phyloP scores from a whole-genome alignment of 805 yeast genomes.

The Clavispora phyllophila region DNA sequence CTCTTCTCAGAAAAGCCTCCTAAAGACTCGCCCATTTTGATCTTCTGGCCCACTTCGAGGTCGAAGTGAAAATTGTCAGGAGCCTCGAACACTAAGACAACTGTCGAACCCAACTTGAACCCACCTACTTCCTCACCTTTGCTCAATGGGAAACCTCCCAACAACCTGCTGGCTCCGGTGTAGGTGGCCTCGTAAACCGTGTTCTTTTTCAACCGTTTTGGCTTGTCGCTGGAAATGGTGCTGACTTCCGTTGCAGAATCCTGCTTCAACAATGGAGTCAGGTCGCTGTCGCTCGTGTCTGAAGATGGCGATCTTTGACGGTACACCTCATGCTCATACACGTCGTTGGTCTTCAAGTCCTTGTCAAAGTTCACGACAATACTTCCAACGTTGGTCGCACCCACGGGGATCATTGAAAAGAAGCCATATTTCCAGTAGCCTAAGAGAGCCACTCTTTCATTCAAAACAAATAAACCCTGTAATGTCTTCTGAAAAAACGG shows the following conservation, averaged over 20 bases:
- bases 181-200: constrained; percentile 95
- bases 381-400: constrained; percentile 98
- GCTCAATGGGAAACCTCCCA: constrained; percentile 82
- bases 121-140: constrained; percentile 98
- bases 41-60: constrained; percentile 66
- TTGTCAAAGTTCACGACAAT: constrained; percentile 88
- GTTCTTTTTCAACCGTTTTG: constrained; percentile 51
- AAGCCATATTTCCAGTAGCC: constrained; percentile 98
- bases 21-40: constrained; percentile 78
- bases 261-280: constrained; percentile 25
- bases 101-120: constrained; percentile 90
- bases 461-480: constrained; percentile 80
- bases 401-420: constrained; percentile 98
- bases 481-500: constrained; percentile 91
- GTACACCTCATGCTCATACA: constrained; percentile 47
- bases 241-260: constrained; percentile 5
- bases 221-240: constrained; percentile 9
- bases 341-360: constrained; percentile 78
- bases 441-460: constrained; percentile 90
- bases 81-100: constrained; percentile 95
- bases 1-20: constrained; percentile 39
- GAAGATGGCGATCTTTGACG: constrained; percentile 14
- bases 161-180: constrained; percentile 63
- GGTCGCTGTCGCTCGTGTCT: constrained; percentile 17
- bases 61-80: constrained; percentile 73